phyloP scores from a whole-genome alignment of 805 yeast species.

The Saturnispora dispora region DNA sequence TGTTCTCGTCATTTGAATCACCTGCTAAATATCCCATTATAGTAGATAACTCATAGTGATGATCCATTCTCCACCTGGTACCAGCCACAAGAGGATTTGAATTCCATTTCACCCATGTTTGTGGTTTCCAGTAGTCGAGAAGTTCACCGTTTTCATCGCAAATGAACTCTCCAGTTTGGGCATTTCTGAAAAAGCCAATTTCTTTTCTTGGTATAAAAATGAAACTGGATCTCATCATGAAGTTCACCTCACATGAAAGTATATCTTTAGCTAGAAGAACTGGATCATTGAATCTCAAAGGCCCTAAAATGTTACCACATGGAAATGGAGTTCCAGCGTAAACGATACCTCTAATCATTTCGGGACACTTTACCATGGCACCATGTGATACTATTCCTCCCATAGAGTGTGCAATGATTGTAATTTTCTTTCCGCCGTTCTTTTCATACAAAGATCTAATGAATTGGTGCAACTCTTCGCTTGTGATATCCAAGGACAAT shows the following conservation, averaged over 20 bases:
- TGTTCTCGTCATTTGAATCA: neutral
- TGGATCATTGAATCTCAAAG: constrained; percentile 72
- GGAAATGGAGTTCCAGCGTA: constrained; percentile 81
- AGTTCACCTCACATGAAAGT: constrained; percentile 71
- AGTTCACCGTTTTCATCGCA: constrained; percentile 20
- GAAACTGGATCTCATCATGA: constrained; percentile 81
- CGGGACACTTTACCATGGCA: constrained; percentile 59
- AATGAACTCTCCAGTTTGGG: constrained; percentile 45
- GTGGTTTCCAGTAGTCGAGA: constrained; percentile 71
- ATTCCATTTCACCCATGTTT: constrained; percentile 70
- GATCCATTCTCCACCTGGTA: constrained; percentile 20
- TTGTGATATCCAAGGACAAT: constrained; percentile 49
- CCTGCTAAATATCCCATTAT: neutral
- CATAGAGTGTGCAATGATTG: constrained; percentile 87
- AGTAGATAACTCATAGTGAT: neutral
- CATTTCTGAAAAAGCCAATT: constrained; percentile 53
- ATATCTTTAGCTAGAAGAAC: constrained; percentile 67
- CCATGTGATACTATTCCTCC: constrained; percentile 85
- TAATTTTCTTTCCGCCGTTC: constrained; percentile 45
- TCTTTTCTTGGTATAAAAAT: constrained; percentile 52
- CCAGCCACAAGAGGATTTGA: constrained; percentile 63
- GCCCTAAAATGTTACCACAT: constrained; percentile 82
- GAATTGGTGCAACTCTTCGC: constrained; percentile 42
- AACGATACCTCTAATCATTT: constrained; percentile 60
- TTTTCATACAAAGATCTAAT: constrained; percentile 36